Base-by-base conservation (phyloP, 1,284 basidiomycete genomes). In the Tylopilus sp. region DNA sequence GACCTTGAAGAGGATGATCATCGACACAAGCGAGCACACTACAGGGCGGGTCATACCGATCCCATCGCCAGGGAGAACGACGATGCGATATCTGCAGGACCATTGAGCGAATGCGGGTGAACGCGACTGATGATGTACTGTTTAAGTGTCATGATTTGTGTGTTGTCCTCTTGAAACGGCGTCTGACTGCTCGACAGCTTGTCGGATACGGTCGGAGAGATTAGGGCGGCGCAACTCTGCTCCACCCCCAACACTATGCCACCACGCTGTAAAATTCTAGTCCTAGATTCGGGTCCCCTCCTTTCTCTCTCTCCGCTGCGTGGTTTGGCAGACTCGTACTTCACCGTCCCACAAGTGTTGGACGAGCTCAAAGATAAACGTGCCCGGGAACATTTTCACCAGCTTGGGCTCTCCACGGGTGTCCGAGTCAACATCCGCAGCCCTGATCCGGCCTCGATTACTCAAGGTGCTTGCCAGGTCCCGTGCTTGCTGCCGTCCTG, bases 61-160 rank as follows among this genome's bases (percentile, higher is more conserved):
- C 56, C 97, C 97, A 73, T 99, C 97, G 52, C 97, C 97, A 39
- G 89, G 86, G 34, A 99, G 84, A 40, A 96, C 81, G 44, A 87
- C 86, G 66, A 99, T 82, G 58, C 87, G 88, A 73, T 87, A 95
- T 48, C 89, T 91, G 39, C 19, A 16, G n/a, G 29, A 25, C 6
- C 39, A 43, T 38, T 62, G 31, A 61, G 46, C 38, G 25, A 18
- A 23, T 13, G 41, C n/a, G 21, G 15, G 38, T 9, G 19, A 25
- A 19, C 6, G 15, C n/a, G 44, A 31, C 4, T 50, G 66, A 55
- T 54, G 1, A 44, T 64, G 41, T 42, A 77, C 76, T 68, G 66
- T 61, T 69, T 74, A 52, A 63, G 66, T 35, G 69, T 51, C 77
- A 77, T 78, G 21, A 3, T 23, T 6, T 23, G 21, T 23, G 21